Evolutionary conservation across 495 filamentous ascomycete genomes (phyloP).

Genomic region (Penicillium alfredii): DNA sequence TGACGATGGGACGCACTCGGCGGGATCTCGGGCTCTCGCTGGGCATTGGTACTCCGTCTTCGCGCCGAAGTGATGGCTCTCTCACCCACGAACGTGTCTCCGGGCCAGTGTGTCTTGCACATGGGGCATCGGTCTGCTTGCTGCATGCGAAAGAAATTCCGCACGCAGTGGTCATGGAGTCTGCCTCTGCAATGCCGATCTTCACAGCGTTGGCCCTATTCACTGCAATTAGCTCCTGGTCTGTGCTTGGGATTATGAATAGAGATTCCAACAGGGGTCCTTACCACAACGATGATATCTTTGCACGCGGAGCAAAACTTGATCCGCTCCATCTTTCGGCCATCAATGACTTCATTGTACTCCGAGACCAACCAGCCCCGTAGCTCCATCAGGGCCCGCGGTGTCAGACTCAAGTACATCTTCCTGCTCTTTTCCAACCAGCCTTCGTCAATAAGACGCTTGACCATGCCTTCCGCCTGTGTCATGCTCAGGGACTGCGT

Average conservation of each 20-base stretch:
- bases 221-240: conserved; percentile 5
- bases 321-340: conserved; percentile 49
- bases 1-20: conserved; percentile 8
- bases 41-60: conserved; percentile 24
- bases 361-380: conserved; percentile 71
- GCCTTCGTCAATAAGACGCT: conserved; percentile 64
- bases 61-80: conserved; percentile 48
- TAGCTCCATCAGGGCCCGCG: conserved; percentile 79
- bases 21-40: conserved; percentile 7
- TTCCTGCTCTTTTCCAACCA: conserved; percentile 73
- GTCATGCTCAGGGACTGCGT: conserved; percentile 61
- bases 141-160: conserved; percentile 64
- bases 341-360: conserved; percentile 68
- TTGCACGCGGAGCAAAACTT: conserved; percentile 86
- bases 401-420: conserved; percentile 67
- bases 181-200: conserved; percentile 61
- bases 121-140: conserved; percentile 61
- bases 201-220: conserved; percentile 75
- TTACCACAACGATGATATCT: conserved; percentile 77
- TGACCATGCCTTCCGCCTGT: conserved; percentile 68
- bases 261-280: conserved; percentile 19
- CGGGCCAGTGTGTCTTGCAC: conserved; percentile 68
- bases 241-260: neutral
- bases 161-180: conserved; percentile 72
- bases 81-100: conserved; percentile 75